Conservation (phyloP, 805 yeast genomes). For the Starmerella floricola region DNA sequence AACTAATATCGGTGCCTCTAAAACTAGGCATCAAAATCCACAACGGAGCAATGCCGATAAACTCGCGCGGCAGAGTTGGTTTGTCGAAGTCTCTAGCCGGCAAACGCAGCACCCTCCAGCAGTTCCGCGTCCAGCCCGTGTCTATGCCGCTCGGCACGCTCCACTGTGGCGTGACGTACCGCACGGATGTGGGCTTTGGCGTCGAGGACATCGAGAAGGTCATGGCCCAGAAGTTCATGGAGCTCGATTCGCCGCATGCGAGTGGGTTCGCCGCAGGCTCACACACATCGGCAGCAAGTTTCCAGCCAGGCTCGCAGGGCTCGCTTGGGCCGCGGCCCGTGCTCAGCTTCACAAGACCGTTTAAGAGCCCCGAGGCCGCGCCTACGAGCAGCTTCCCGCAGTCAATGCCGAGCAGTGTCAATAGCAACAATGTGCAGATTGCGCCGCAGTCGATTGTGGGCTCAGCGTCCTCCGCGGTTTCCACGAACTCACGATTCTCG, state of each 20-base stretch:
- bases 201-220: slow-evolving; percentile 56
- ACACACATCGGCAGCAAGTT: neutral
- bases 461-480: slow-evolving; percentile 13
- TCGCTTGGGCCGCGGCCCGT: slow-evolving; percentile 15
- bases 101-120: slow-evolving; percentile 44
- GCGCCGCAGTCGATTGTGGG: slow-evolving; percentile 13
- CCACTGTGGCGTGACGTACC: slow-evolving; percentile 63
- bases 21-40: slow-evolving; percentile 45
- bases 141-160: slow-evolving; percentile 65
- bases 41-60: slow-evolving; percentile 68
- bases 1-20: slow-evolving; percentile 32
- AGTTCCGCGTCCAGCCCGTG: slow-evolving; percentile 56
- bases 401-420: neutral
- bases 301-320: slow-evolving; percentile 7
- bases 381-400: slow-evolving; percentile 1
- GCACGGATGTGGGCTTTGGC: slow-evolving; percentile 57
- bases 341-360: slow-evolving; percentile 21
- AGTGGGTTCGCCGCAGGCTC: slow-evolving; percentile 2
- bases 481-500: slow-evolving; percentile 23
- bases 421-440: slow-evolving; percentile 1
- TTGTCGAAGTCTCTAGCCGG: slow-evolving; percentile 52
- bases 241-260: slow-evolving; percentile 32
- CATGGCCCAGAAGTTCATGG: slow-evolving; percentile 44
- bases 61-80: slow-evolving; percentile 76
- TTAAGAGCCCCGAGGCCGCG: slow-evolving; percentile 14